These are phyloP conservation scores for Pseudogymnoascus sp. DNA, from an alignment of 2,329 filamentous ascomycete genomes.

Conservation along the genomic window DNA sequence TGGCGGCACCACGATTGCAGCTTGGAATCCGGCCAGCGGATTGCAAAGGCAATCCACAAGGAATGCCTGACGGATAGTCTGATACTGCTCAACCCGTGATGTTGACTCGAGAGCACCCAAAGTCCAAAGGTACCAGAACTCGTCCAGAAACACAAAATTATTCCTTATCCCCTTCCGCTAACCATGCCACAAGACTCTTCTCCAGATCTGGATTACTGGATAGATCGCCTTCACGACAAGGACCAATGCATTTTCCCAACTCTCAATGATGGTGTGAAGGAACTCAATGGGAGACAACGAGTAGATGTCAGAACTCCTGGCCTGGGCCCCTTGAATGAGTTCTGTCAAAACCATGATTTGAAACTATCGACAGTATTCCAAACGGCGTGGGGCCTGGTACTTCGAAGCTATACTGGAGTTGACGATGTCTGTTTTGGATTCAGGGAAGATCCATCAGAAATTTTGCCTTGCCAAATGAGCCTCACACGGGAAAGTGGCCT, in stretches of 20 bases:
- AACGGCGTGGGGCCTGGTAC: constrained; percentile 43
- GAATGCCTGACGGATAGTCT: too few relatives aligned
- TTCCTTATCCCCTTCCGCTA: too few relatives aligned
- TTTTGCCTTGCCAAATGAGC: not conserved
- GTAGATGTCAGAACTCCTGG: not conserved
- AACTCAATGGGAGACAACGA: not conserved
- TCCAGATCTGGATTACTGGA: not conserved
- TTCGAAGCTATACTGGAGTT: constrained; percentile 40
- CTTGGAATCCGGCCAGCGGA: too few relatives aligned
- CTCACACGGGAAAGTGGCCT: not conserved
- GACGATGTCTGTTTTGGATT: constrained; percentile 46
- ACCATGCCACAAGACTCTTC: not conserved
- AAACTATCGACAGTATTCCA: constrained; percentile 34
- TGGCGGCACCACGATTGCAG: too few relatives aligned
- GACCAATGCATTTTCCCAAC: not conserved
- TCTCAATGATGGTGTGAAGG: not conserved
- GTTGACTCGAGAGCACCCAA: too few relatives aligned
- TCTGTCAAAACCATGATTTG: not conserved
- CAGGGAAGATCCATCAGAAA: constrained; percentile 22
- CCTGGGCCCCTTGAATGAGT: not conserved
- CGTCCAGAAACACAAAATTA: too few relatives aligned
- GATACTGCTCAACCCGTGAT: too few relatives aligned
- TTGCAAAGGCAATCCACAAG: too few relatives aligned
- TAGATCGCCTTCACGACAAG: not conserved
- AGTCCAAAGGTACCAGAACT: too few relatives aligned